A percentile compares a stretch with the other conserved stretches of the same genome.
These are phyloP conservation scores for Selaginella tamariscina DNA, from an alignment of 75 land plant genomes.

Conservation along the genomic window DNA sequence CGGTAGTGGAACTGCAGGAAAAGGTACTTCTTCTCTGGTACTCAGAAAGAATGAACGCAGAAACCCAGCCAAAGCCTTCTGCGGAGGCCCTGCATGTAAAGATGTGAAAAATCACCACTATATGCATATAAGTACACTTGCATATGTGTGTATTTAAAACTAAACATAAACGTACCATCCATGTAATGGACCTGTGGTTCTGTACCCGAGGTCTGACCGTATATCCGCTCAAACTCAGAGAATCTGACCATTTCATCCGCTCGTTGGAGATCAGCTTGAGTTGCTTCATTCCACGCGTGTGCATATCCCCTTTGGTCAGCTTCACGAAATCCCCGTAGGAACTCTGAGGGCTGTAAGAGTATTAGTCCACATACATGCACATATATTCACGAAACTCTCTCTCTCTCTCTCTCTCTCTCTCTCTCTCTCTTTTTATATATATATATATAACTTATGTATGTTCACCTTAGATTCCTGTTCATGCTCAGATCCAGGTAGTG, in stretches of 20 bases:
- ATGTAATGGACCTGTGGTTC: constrained; percentile 32
- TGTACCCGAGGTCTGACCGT: constrained; percentile 21
- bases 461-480: constrained; percentile 21
- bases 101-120: too few relatives aligned
- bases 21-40: constrained; percentile 52
- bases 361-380: constrained; percentile 16
- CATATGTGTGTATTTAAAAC: too few relatives aligned
- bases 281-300: constrained; percentile 63
- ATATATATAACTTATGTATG: too few relatives aligned
- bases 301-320: constrained; percentile 30
- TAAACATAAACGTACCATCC: constrained; percentile 27
- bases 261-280: constrained; percentile 16
- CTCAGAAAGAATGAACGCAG: constrained; percentile 73
- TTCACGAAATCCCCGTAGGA: constrained; percentile 44
- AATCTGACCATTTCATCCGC: constrained; percentile 18
- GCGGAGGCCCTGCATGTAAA: constrained; percentile 86
- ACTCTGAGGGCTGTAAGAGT: constrained; percentile 30
- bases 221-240: constrained; percentile 42
- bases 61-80: constrained; percentile 52
- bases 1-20: constrained; percentile 68
- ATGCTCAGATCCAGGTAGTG: constrained; percentile 70
- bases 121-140: too few relatives aligned
- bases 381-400: too few relatives aligned
- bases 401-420: too few relatives aligned
- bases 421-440: too few relatives aligned